Conservation (phyloP, 2,329 filamentous ascomycete species). For the Claviceps africana region DNA sequence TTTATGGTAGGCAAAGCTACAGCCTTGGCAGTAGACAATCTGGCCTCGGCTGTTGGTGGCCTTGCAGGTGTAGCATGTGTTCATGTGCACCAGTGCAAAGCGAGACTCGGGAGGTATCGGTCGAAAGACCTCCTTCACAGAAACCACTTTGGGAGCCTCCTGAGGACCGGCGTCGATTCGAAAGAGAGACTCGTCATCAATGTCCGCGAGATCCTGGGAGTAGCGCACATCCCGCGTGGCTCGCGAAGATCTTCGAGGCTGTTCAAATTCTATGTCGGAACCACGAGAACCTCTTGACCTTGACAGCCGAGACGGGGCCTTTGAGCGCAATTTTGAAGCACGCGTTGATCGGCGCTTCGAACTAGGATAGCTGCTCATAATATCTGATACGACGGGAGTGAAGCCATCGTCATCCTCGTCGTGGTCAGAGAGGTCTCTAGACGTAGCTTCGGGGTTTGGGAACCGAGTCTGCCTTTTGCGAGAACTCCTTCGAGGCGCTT, state of each 20-base stretch:
- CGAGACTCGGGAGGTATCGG: conserved; percentile 43
- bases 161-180: conserved; percentile 30
- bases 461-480: conserved; percentile 2
- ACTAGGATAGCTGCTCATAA: conserved; percentile 12
- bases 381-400: conserved; percentile 23
- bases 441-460: background rate
- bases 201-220: conserved; percentile 38
- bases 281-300: conserved; percentile 16
- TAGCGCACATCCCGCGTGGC: conserved; percentile 27
- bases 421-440: conserved; percentile 10
- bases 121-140: conserved; percentile 62
- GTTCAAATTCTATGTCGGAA: conserved; percentile 40
- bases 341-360: conserved; percentile 9
- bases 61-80: conserved; percentile 57
- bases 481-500: conserved; percentile 7
- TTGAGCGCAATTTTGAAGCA: conserved; percentile 10
- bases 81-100: conserved; percentile 58
- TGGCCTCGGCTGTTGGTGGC: conserved; percentile 38
- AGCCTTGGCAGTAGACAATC: conserved; percentile 83
- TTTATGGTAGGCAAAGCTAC: conserved; percentile 71
- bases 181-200: conserved; percentile 46
- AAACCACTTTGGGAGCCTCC: conserved; percentile 39
- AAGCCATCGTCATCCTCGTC: conserved; percentile 21
- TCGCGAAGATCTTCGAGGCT: conserved; percentile 34
- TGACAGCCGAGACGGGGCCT: conserved; percentile 8